These are phyloP conservation scores for Diaporthe australafricana DNA, from an alignment of 2,329 filamentous ascomycete genomes.

Conservation along the genomic window DNA sequence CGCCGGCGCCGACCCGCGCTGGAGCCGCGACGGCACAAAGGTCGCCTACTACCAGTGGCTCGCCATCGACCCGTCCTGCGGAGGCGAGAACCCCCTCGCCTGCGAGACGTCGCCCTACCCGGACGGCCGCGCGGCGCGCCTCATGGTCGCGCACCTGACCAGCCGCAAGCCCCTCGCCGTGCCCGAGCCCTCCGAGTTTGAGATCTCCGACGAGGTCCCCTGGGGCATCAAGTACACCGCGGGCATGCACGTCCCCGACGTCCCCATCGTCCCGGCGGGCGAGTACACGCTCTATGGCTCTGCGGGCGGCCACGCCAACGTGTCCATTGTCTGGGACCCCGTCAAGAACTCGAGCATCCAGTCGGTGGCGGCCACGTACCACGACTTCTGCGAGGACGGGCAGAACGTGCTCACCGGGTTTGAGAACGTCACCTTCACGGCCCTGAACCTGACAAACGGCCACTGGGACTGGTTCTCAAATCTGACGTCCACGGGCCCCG, in stretches of 20 bases:
- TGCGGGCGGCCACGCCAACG: slow-evolving; percentile 8
- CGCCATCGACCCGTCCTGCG: slow-evolving; percentile 53
- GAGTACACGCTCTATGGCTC: slow-evolving; percentile 14
- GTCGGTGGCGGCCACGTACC: slow-evolving; percentile 10
- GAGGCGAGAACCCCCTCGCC: slow-evolving; percentile 54
- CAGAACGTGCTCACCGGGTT: slow-evolving; percentile 8
- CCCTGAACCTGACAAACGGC: slow-evolving; percentile 16
- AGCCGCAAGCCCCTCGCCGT: slow-evolving; percentile 44
- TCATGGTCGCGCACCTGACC: slow-evolving; percentile 55
- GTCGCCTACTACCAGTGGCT: slow-evolving; percentile 57
- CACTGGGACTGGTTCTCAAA: slow-evolving; percentile 22
- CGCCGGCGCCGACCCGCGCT: slow-evolving; percentile 56
- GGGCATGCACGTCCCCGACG: background rate
- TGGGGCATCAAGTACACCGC: slow-evolving; percentile 43
- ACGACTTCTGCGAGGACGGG: slow-evolving; percentile 10
- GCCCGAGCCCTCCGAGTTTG: slow-evolving; percentile 38
- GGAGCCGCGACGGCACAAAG: slow-evolving; percentile 53
- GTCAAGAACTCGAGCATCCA: slow-evolving; percentile 2
- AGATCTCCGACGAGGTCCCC: slow-evolving; percentile 46
- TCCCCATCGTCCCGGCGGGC: background rate
- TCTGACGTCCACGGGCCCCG: background rate
- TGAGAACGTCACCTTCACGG: slow-evolving; percentile 11
- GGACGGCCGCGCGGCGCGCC: slow-evolving; percentile 51
- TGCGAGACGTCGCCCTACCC: slow-evolving; percentile 53
- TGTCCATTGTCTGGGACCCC: background rate